phyloP scores from a whole-genome alignment of 2,329 filamentous ascomycete genomes.

The Hypomyces perniciosus region DNA sequence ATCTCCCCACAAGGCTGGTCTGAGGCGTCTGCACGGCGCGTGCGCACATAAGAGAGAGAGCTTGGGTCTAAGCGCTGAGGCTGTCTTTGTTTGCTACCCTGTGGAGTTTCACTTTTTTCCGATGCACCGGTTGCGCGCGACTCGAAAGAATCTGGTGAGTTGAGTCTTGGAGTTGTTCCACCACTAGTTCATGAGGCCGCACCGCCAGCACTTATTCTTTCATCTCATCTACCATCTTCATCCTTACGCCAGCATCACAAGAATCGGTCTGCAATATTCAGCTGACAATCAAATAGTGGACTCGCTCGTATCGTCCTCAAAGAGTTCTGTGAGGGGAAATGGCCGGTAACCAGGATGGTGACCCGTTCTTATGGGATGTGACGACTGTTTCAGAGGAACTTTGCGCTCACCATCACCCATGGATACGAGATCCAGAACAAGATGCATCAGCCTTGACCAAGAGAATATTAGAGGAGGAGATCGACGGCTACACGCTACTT shows the following conservation, averaged over 20 bases:
- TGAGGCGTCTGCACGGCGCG: background rate
- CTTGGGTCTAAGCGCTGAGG: background rate
- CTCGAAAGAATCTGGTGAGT: constrained; percentile 1
- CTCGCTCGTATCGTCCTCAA: background rate
- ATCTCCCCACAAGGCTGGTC: too few species aligned
- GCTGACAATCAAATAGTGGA: constrained; percentile 5
- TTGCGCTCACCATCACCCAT: constrained; percentile 48
- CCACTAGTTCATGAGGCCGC: background rate
- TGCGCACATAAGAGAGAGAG: background rate
- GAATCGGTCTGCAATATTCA: background rate
- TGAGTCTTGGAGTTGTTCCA: background rate
- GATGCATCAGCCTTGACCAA: constrained; percentile 47
- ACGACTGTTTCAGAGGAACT: constrained; percentile 62
- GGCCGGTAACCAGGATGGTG: constrained; percentile 32
- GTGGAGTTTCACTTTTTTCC: background rate
- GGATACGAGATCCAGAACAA: constrained; percentile 41
- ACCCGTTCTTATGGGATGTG: constrained; percentile 71
- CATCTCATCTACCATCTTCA: background rate
- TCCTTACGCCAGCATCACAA: background rate
- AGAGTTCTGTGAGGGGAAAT: constrained; percentile 17
- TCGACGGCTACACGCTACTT: constrained; percentile 61
- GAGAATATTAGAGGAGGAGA: constrained; percentile 52
- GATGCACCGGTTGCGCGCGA: constrained; percentile 1
- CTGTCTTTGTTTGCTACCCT: background rate
- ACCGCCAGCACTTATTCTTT: background rate